Evolutionary conservation across 441 rosid species (phyloP), one percentile per base, ranked within the genome.

Genomic region (Erodium texanum): DNA sequence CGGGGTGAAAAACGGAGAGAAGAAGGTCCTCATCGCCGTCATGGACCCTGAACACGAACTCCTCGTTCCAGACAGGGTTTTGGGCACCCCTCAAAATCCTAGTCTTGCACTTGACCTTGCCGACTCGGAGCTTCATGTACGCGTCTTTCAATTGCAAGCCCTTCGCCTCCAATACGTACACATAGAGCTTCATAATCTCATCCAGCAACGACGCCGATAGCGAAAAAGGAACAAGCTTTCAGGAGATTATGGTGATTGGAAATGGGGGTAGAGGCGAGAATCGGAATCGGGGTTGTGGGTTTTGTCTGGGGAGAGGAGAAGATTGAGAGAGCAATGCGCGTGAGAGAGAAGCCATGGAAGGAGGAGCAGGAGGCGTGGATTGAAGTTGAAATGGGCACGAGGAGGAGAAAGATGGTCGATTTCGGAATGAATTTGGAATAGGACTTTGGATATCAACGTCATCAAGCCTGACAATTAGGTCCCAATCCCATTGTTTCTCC

Each of bases 51-150:
- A 90, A 86, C 61, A 80, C 85, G 34, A 93, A 88, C 82, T 87
- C 98, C 79, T 93, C 90, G 36, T 87, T 83, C 96, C 92, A 88
- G 73, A 82, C 78, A 12, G 96, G 96, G 75, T 75, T 82, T 1
- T 34, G 0, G 34, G 72, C 77, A 36, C 74, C 79, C 66, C 73
- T 78, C 58, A 71, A 71, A 32, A 79, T 68, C 81, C 85, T 83
- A 54, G 93, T 86, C 81, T 85, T 88, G 58, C 83, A 82, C 70
- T 83, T 87, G 74, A 64, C 78, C 76, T 74, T 90, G 15, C 97
- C 92, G 15, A 86, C 73, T 68, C 77, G 82, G 50, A 92, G 82
- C 70, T 83, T 82, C 50, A 78, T 88, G 76, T 72, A 85, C 10
- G 88, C 74, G 72, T 82, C 85, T 67, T 50, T 62, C 0, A 75